Evolutionary conservation across 2,329 filamentous ascomycete genomes (phyloP).

Genomic region (Myriosclerotinia duriaeana): DNA sequence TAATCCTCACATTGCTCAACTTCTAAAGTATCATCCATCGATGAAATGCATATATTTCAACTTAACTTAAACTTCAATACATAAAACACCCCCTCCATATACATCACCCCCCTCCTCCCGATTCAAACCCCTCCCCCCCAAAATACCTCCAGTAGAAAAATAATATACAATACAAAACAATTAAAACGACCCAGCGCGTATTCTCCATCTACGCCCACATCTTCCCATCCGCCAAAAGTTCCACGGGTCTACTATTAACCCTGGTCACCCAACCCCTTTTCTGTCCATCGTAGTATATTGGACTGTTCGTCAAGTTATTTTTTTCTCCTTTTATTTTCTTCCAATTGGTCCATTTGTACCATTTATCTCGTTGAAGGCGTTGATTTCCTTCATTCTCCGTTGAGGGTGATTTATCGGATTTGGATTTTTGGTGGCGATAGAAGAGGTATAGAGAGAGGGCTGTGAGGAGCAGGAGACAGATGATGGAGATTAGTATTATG

Average conservation of each 20-base stretch:
- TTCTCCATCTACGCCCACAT: neutral
- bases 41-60: too few species aligned
- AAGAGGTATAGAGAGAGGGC: neutral
- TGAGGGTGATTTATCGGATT: neutral
- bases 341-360: too few species aligned
- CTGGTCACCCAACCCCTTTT: neutral
- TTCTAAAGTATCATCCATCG: too few species aligned
- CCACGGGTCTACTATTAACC: conserved; percentile 3
- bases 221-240: neutral
- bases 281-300: conserved; percentile 7
- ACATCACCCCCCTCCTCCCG: too few species aligned
- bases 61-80: too few species aligned
- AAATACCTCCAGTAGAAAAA: too few species aligned
- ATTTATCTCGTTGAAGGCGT: too few species aligned
- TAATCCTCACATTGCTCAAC: too few species aligned
- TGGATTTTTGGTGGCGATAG: neutral
- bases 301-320: neutral
- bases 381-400: neutral
- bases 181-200: too few species aligned
- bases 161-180: too few species aligned
- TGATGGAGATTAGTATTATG: neutral
- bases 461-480: neutral
- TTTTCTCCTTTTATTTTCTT: neutral
- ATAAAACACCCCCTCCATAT: too few species aligned
- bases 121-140: too few species aligned